phyloP scores from a whole-genome alignment of 768 basidiomycete species.

The Tulasnella sp. region DNA sequence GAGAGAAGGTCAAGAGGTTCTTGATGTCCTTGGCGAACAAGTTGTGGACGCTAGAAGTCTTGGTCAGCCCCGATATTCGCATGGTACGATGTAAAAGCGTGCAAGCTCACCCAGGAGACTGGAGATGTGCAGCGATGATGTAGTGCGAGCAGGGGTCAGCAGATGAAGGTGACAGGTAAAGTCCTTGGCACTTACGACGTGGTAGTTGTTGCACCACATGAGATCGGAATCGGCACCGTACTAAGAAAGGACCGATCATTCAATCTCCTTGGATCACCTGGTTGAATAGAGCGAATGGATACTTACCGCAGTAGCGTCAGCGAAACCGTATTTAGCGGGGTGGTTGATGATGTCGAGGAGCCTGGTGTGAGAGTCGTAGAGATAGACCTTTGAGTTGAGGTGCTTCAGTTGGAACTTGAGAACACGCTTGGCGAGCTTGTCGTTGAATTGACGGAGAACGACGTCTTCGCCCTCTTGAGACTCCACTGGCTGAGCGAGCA shows the following conservation, averaged over 20 bases:
- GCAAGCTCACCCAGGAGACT: not conserved
- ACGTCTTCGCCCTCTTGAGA: constrained; percentile 33
- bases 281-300: too few species aligned
- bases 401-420: constrained; percentile 33
- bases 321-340: constrained; percentile 41
- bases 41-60: not conserved
- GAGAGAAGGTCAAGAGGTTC: not conserved
- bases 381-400: constrained; percentile 35
- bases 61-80: not conserved
- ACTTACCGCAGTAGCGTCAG: constrained; percentile 33
- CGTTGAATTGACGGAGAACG: constrained; percentile 43
- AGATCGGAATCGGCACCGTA: constrained; percentile 7
- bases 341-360: constrained; percentile 41
- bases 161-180: not conserved
- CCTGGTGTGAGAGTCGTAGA: constrained; percentile 40
- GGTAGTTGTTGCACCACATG: constrained; percentile 12
- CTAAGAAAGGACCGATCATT: not conserved
- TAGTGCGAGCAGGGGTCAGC: not conserved
- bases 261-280: constrained; percentile 16
- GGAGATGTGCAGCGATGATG: not conserved
- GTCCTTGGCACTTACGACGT: constrained; percentile 2
- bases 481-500: constrained; percentile 32
- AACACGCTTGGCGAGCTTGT: constrained; percentile 33
- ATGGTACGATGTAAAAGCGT: not conserved
- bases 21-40: not conserved